Evolutionary conservation across 2,329 filamentous ascomycete genomes (phyloP), one percentile per base, ranked within the genome.

Genomic region (Massarina eburnea): DNA sequence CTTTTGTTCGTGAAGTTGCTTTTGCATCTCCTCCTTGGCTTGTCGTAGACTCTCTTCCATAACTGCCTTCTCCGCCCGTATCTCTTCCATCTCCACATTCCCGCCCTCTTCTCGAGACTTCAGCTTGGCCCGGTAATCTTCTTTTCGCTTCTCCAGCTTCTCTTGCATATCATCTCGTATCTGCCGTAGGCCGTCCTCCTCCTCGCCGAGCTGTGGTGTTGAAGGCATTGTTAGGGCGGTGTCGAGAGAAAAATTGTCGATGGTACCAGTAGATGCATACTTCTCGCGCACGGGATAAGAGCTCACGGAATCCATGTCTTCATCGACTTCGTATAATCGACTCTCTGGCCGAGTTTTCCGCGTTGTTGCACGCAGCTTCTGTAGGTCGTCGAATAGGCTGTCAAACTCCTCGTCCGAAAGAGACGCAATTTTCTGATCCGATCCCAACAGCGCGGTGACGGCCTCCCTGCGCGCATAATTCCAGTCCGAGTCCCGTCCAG

Each of bases 231-330:
- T 99, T 40, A 99, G 78, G 10, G 86, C 87, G 1, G 94, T 99
- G 66, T 99, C 94, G 14, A 99, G 78, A 2, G 92, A 97, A 62
- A 96, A 94, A 66, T 95, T 96, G 71, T 99, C 94, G 42, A 97
- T 80, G 0, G 92, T 96, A 2, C 92, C 92, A 44, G 88, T 94
- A 2, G 91, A 96, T 75, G 96, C 82, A 70, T 97, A 97, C 64
- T 97, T 97, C 59, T 99, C 94, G 41, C 94, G 81, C 22, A 91
- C 78, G 1, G 90, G 86, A 63, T 91, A 96, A 0, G 92, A 96
- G 21, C 85, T 88, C 38, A 88, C 82, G 0, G 92, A 96, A 56
- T 99, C 94, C 43, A 85, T 83, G 66, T 97, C 94, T 45, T 96
- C 92, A 45, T 92, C 89, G 12, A 72, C 74, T 34, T 82, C 80